Conservation (phyloP, 345 rosid genomes). For the Pelargonium nanum region DNA sequence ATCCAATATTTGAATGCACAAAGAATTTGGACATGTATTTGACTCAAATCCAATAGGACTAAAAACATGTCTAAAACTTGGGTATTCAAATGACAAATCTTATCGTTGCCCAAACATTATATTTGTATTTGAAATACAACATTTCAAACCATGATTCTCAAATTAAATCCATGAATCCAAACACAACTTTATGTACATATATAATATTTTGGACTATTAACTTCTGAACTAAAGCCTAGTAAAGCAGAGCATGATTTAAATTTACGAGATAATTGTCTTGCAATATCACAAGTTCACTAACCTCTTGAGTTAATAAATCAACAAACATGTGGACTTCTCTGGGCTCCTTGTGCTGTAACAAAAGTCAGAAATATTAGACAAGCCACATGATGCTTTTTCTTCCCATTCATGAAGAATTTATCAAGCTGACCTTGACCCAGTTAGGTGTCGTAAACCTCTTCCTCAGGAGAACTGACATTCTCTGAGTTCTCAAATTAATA, state of each 20-base stretch:
- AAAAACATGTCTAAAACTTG: no score
- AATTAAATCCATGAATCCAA: no score
- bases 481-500: constrained; percentile 65
- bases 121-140: no score
- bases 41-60: no score
- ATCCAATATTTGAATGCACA: no score
- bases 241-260: neutral
- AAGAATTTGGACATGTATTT: no score
- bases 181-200: no score
- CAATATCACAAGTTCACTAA: constrained; percentile 16
- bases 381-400: neutral
- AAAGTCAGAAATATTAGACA: constrained; percentile 18
- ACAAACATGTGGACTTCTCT: constrained; percentile 97
- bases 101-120: no score
- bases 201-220: no score
- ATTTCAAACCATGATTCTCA: no score
- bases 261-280: neutral
- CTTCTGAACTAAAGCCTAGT: neutral
- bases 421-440: constrained; percentile 77
- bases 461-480: constrained; percentile 71
- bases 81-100: no score
- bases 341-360: constrained; percentile 94
- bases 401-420: constrained; percentile 3
- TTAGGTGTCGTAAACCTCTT: constrained; percentile 93
- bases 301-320: constrained; percentile 93